phyloP scores from a whole-genome alignment of 108 stramenopile genomes.

The Discostella pseudostelligera region DNA sequence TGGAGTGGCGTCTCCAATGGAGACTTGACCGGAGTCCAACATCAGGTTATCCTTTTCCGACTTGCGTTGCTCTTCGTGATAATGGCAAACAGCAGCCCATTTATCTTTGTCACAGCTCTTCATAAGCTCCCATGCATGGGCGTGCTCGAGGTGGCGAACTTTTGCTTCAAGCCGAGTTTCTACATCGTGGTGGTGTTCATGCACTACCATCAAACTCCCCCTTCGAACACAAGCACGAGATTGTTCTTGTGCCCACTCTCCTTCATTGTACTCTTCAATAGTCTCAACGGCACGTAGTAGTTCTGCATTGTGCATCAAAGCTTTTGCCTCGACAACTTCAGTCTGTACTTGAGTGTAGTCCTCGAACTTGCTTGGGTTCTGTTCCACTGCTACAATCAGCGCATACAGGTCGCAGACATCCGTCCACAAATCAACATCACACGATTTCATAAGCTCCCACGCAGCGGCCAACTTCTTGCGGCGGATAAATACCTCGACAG shows the following conservation, averaged over 20 bases:
- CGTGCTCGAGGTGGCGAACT: conserved; percentile 35
- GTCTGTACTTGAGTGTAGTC: conserved; percentile 14
- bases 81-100: conserved; percentile 32
- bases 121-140: conserved; percentile 37
- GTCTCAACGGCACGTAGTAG: conserved; percentile 31
- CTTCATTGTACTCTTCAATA: conserved; percentile 29
- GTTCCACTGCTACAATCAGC: conserved; percentile 23
- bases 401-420: conserved; percentile 32
- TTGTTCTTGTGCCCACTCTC: conserved; percentile 31
- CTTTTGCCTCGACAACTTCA: conserved; percentile 39
- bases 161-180: conserved; percentile 28
- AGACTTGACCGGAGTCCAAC: conserved; percentile 16
- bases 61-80: conserved; percentile 28
- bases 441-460: conserved; percentile 41
- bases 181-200: conserved; percentile 13
- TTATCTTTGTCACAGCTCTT: conserved; percentile 10
- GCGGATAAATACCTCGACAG: conserved; percentile 26
- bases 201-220: conserved; percentile 23
- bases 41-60: conserved; percentile 1
- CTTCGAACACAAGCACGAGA: conserved; percentile 16
- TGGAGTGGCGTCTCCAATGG: too few relatives aligned
- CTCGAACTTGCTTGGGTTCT: conserved; percentile 16
- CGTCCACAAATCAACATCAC: conserved; percentile 31
- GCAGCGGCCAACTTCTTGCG: conserved; percentile 35
- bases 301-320: conserved; percentile 36